Evolutionary conservation across 805 yeast species (phyloP).

Genomic region (Candida glaebosa): DNA sequence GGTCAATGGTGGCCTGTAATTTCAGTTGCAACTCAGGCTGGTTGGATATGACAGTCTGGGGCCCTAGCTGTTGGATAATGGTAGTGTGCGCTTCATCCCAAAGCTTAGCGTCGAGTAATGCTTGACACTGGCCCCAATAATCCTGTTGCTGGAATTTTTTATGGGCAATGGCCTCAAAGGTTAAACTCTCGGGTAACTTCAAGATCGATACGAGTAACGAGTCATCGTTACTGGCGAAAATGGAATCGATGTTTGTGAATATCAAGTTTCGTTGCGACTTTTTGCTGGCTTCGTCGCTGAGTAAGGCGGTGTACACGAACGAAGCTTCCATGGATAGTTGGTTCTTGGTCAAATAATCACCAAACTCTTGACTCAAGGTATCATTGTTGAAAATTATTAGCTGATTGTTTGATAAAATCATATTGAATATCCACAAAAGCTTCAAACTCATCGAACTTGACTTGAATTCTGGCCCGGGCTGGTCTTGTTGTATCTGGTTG

Average conservation of each 20-base stretch:
- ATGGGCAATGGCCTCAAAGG: slow-evolving; percentile 61
- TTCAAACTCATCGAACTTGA: slow-evolving; percentile 28
- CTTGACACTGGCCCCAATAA: slow-evolving; percentile 55
- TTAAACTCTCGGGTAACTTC: slow-evolving; percentile 44
- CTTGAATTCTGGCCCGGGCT: background rate
- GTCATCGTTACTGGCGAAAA: slow-evolving; percentile 27
- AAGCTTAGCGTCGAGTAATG: slow-evolving; percentile 57
- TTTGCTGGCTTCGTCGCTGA: slow-evolving; percentile 44
- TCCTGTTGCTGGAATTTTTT: slow-evolving; percentile 48
- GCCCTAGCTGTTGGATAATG: slow-evolving; percentile 63
- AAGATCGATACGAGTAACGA: slow-evolving; percentile 36
- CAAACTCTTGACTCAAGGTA: slow-evolving; percentile 36
- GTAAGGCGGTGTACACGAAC: slow-evolving; percentile 58
- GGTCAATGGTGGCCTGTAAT: slow-evolving; percentile 35
- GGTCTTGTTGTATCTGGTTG: background rate
- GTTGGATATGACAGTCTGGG: slow-evolving; percentile 59
- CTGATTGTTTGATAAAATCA: slow-evolving; percentile 30
- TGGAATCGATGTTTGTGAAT: slow-evolving; percentile 27
- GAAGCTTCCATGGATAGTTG: slow-evolving; percentile 58
- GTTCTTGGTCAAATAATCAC: slow-evolving; percentile 45
- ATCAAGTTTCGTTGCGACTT: slow-evolving; percentile 36
- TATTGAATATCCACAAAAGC: slow-evolving; percentile 51
- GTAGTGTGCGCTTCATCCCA: slow-evolving; percentile 63
- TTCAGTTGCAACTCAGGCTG: slow-evolving; percentile 27
- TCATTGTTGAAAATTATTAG: slow-evolving; percentile 15